Evolutionary conservation across 768 basidiomycete species (phyloP), one percentile per base, ranked within the genome.

Genomic region (Serendipita sp.): DNA sequence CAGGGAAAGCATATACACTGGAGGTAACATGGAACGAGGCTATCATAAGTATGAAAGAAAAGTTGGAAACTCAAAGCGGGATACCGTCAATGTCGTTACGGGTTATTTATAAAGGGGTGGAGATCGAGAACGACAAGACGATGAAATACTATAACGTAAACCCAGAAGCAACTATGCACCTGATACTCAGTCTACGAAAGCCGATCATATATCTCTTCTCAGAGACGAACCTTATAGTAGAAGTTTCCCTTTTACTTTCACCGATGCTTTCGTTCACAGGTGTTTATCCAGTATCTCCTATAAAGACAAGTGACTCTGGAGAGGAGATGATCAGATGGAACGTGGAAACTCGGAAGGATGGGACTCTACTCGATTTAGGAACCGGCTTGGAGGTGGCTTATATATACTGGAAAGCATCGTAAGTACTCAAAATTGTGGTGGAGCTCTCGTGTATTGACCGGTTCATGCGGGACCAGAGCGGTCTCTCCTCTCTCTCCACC

Each of bases 381-480:
- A 73, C 73, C 2, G 71, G 71, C 0, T 48, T 72, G 16, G 72
- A 74, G 15, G 68, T 75, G 3, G 65, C 73, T 5, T 77, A 76
- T 66, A 68, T 77, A 16, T 77, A 73, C 67, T 78, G 77, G 77
- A 75, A 72, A 65, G 72, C 69, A 0, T 44, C 54, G 68, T 69
- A 53, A 3, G 67, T 51, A 11, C 30, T 10, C 15, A 7, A 11
- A 24, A 18, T 45, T 8, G 10, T 3, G 7, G 0, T 45, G 62
- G 7, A 64, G 24, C 13, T 2, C 10, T 32, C 44, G 45, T 8
- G 41, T 41, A 41, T 0, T 41, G 13, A 41, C 41, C 7, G 41
- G 5, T 41, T 41, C 0, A 0, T 41, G 41, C 41, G 0, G 35
- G 64, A 63, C 60, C 64, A 34, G 16, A 16, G 54, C 53, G 7